Conservation (phyloP, 2,329 filamentous ascomycete genomes). For the Madurella fahalii region DNA sequence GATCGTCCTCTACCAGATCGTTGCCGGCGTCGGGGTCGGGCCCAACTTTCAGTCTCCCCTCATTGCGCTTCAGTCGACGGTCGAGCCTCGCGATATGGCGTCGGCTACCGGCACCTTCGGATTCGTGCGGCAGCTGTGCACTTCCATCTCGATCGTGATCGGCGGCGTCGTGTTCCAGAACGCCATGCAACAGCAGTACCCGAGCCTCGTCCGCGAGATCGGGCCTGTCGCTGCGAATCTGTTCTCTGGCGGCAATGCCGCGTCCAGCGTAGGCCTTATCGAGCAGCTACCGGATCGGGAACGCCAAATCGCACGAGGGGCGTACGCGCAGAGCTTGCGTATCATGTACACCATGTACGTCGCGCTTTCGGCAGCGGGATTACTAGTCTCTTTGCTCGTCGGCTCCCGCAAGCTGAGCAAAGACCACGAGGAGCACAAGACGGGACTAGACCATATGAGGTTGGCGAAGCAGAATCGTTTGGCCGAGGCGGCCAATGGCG, state of each 20-base stretch:
- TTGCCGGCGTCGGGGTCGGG: slow-evolving; percentile 58
- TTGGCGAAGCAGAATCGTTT: slow-evolving; percentile 20
- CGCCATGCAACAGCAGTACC: slow-evolving; percentile 36
- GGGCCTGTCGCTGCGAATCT: slow-evolving; percentile 42
- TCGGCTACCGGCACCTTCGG: slow-evolving; percentile 59
- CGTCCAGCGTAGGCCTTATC: slow-evolving; percentile 57
- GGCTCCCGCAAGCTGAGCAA: slow-evolving; percentile 49
- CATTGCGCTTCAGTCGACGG: slow-evolving; percentile 60
- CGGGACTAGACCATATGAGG: slow-evolving; percentile 45
- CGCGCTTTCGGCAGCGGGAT: slow-evolving; percentile 43
- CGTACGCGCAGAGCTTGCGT: slow-evolving; percentile 47
- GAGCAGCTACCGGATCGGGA: slow-evolving; percentile 45
- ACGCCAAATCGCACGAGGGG: slow-evolving; percentile 39
- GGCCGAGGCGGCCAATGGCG: slow-evolving; percentile 15
- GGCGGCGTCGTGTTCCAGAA: slow-evolving; percentile 45
- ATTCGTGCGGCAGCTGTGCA: slow-evolving; percentile 56
- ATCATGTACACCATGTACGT: slow-evolving; percentile 58
- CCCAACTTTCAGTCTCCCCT: slow-evolving; percentile 61
- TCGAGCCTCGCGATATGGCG: slow-evolving; percentile 57
- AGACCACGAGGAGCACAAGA: slow-evolving; percentile 55
- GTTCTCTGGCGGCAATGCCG: slow-evolving; percentile 57
- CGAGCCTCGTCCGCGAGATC: slow-evolving; percentile 25
- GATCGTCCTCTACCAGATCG: slow-evolving; percentile 53
- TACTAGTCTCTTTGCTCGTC: slow-evolving; percentile 46
- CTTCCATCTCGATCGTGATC: slow-evolving; percentile 55